Evolutionary conservation across 2,329 filamentous ascomycete species (phyloP).

Genomic region (Myotisia sp.): DNA sequence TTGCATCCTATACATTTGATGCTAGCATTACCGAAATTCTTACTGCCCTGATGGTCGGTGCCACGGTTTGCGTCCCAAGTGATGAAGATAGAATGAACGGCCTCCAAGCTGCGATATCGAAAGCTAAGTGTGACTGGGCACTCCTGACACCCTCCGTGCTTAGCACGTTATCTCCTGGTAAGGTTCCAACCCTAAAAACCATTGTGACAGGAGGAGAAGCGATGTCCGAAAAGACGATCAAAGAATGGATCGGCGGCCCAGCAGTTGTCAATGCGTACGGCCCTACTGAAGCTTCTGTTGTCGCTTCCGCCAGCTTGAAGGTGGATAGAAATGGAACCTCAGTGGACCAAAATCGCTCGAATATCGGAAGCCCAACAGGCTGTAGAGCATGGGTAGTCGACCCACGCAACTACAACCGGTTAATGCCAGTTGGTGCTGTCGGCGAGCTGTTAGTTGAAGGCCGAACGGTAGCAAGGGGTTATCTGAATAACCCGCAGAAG

Average conservation of each 20-base stretch:
- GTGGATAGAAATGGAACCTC: conserved; percentile 17
- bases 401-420: conserved; percentile 21
- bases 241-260: conserved; percentile 29
- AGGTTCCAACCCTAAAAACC: conserved; percentile 31
- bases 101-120: conserved; percentile 36
- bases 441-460: conserved; percentile 17
- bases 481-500: conserved; percentile 41
- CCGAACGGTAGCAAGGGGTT: conserved; percentile 43
- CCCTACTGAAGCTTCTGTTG: conserved; percentile 28
- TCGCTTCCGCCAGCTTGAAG: conserved; percentile 18
- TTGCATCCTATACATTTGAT: conserved; percentile 44
- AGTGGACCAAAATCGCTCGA: conserved; percentile 15
- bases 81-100: conserved; percentile 37
- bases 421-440: conserved; percentile 38
- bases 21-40: conserved; percentile 42
- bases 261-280: conserved; percentile 34
- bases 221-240: conserved; percentile 28
- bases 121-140: conserved; percentile 39
- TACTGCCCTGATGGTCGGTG: conserved; percentile 41
- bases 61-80: conserved; percentile 45
- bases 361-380: conserved; percentile 24
- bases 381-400: conserved; percentile 29
- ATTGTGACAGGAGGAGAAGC: conserved; percentile 35
- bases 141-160: conserved; percentile 49
- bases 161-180: conserved; percentile 30